Evolutionary conservation across 805 yeast genomes (phyloP).

Genomic region (Yamadazyma tumulicola): DNA sequence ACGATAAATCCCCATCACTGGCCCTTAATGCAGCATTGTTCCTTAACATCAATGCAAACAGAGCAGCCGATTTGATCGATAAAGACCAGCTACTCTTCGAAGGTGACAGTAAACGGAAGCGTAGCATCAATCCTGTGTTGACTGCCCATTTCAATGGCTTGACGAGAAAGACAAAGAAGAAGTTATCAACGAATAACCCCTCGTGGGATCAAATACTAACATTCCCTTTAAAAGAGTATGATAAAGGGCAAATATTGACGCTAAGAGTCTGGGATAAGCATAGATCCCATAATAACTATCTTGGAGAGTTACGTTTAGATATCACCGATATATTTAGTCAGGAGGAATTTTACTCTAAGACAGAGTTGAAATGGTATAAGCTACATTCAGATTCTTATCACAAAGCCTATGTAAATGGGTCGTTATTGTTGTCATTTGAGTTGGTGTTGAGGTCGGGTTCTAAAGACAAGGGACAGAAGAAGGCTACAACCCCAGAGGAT

Average conservation of each 20-base stretch:
- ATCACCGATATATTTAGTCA: conserved; percentile 26
- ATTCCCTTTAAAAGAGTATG: conserved; percentile 29
- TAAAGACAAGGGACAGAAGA: conserved; percentile 10
- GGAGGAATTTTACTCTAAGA: conserved; percentile 12
- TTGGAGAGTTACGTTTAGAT: conserved; percentile 37
- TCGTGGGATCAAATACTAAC: conserved; percentile 36
- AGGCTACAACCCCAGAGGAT: conserved; percentile 1
- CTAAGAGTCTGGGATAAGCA: conserved; percentile 42
- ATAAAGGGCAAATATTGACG: conserved; percentile 25
- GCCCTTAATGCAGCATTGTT: background rate
- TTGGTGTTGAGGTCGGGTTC: conserved; percentile 17
- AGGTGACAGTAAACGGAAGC: conserved; percentile 1
- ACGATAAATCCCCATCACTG: background rate
- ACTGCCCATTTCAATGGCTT: conserved; percentile 30
- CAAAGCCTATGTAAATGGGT: conserved; percentile 47
- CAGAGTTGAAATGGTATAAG: conserved; percentile 43
- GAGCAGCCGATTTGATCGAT: conserved; percentile 38
- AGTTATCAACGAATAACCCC: conserved; percentile 33
- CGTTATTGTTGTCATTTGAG: conserved; percentile 42
- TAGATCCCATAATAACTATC: conserved; percentile 30
- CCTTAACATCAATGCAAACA: conserved; percentile 28
- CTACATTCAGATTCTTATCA: conserved; percentile 37
- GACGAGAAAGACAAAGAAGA: conserved; percentile 27
- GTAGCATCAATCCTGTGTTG: conserved; percentile 31
- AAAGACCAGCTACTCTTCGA: conserved; percentile 7